phyloP scores from a whole-genome alignment of 2,329 filamentous ascomycete genomes.

The Talaromyces marneffei region DNA sequence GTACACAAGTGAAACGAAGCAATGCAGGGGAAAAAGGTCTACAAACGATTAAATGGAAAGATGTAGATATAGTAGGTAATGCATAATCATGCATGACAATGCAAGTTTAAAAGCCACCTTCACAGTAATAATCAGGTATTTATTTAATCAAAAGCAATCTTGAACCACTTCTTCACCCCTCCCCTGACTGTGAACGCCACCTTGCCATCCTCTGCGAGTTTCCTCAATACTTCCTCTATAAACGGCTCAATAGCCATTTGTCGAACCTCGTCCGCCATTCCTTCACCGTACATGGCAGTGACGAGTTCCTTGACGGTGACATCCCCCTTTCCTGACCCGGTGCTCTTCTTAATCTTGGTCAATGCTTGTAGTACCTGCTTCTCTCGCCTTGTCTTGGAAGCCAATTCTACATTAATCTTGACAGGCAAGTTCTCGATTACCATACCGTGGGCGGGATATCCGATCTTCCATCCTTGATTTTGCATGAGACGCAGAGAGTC shows the following conservation, averaged over 20 bases:
- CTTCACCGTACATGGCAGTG: constrained; percentile 36
- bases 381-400: constrained; percentile 37
- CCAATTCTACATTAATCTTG: constrained; percentile 38
- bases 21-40: neutral
- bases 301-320: constrained; percentile 42
- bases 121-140: neutral
- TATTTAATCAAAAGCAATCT: neutral
- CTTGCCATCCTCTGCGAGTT: constrained; percentile 40
- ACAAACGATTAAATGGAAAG: neutral
- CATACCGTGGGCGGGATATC: constrained; percentile 45
- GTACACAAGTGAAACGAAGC: no score
- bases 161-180: constrained; percentile 37
- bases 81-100: neutral
- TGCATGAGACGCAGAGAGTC: constrained; percentile 30
- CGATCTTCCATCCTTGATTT: constrained; percentile 30
- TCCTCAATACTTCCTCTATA: constrained; percentile 39
- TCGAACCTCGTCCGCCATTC: constrained; percentile 28
- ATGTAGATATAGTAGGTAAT: neutral
- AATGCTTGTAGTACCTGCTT: constrained; percentile 35
- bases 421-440: constrained; percentile 33
- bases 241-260: constrained; percentile 40
- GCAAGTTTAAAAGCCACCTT: neutral
- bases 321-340: constrained; percentile 18
- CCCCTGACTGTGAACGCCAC: constrained; percentile 38
- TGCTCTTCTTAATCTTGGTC: constrained; percentile 3